Evolutionary conservation across 2,329 filamentous ascomycete genomes (phyloP), one percentile per base, ranked within the genome.

Genomic region (Colletotrichum sublineola): DNA sequence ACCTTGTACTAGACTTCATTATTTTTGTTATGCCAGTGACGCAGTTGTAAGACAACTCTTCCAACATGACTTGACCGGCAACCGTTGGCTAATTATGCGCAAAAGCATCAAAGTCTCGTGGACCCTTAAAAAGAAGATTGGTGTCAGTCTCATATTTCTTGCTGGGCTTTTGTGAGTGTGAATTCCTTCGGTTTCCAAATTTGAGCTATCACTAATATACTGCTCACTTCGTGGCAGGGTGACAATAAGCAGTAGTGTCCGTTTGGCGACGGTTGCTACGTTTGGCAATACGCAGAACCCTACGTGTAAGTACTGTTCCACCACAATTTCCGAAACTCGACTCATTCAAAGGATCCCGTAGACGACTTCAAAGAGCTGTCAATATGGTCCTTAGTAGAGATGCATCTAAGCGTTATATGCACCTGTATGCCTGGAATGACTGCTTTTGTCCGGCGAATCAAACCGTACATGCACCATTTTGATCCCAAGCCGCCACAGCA

Each of bases 351-450:
- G 31, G n/a, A 2, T 2, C 9, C 6, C 33, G 12, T 6, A 71
- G 68, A 36, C n/a, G 68, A 71, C 33, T 68, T 55, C 57, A 68
- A 63, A 31, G 42, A 50, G 0, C 42, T 71, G 4, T 63, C 64
- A 1, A 68, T 63, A 15, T 74, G 67, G 73, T 63, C 60, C 1
- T 55, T 68, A 18, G 3, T 71, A 20, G 71, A 74, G 52, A 68
- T 73, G 44, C 67, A 68, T 36, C 15, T 70, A 0, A 68, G 71
- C 44, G 64, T 74, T 36, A 71, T 74, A 24, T 73, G 71, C 31
- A 67, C 71, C 1, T 74, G 73, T 5, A 64, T 74, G 60, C 67
- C 73, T 1, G 68, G 68, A 1, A 68, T 71, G 57, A 68, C 57
- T 2, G 57, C 68, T 11, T 71, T 71, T 2, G 38, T 68, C 8